These are phyloP conservation scores for Eucalyptus camaldulensis DNA, from an alignment of 345 rosid genomes.

Conservation along the genomic window DNA sequence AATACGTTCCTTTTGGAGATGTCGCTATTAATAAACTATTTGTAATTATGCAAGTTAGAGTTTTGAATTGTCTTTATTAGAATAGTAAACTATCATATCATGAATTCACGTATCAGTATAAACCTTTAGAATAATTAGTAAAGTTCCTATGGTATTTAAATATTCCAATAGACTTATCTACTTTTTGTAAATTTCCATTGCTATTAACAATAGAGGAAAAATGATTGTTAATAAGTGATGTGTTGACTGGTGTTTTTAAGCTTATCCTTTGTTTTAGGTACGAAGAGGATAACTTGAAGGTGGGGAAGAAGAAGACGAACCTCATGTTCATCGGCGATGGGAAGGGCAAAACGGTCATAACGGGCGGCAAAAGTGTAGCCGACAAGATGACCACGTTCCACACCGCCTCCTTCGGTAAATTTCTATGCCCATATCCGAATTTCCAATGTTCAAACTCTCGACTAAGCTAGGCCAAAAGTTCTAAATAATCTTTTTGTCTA, in stretches of 20 bases:
- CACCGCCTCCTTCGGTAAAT: constrained; percentile 88
- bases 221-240: not conserved
- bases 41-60: not conserved
- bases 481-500: too few species aligned
- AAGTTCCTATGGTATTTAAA: not conserved
- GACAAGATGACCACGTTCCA: constrained; percentile 74
- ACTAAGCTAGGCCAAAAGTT: not conserved
- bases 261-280: constrained; percentile 22
- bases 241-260: too few species aligned
- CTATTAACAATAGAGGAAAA: not conserved
- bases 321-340: constrained; percentile 97
- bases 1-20: not conserved
- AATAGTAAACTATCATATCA: not conserved
- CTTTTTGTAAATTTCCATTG: not conserved
- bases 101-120: rapidly evolving
- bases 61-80: not conserved
- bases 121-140: not conserved
- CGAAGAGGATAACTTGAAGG: constrained; percentile 69
- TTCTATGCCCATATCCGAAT: not conserved
- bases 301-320: constrained; percentile 78
- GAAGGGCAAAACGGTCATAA: constrained; percentile 58
- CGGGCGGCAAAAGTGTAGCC: constrained; percentile 48
- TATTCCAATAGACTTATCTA: not conserved
- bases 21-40: not conserved
- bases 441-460: not conserved